Evolutionary conservation across 257 asterid species (phyloP), one percentile per base, ranked within the genome.

Genomic region (Salvia splendens): DNA sequence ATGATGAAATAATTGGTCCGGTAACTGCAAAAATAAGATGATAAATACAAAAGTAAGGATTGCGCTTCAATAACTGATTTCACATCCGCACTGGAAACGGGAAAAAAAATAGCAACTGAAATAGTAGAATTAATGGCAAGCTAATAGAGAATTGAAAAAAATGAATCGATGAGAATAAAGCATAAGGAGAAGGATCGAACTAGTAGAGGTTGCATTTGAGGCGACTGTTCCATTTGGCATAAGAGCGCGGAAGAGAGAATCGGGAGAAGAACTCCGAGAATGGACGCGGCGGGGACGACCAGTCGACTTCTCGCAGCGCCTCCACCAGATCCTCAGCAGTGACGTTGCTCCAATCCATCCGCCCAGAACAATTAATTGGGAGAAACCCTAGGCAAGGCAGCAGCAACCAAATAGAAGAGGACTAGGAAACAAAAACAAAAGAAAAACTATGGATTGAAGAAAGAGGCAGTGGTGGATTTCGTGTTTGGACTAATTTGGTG

Each of bases 261-360:
- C 90, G 75, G 67, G 98, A 86, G 78, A 90, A 86, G 89, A 90
- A 90, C 43, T 90, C 95, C 1, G 88, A 76, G 8, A 79, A 53
- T 17, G 95, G 95, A 33, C 97, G 92, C 49, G 97, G 95, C 52
- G 97, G 95, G 16, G 92, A 84, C 43, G 97, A 87, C 95, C 97
- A 87, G 74, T 90, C 97, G 28, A 90, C 97, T 75, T 90, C 97
- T n/a, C 95, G 88, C 52, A 90, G 83, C 64, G 94, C 97, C 67
- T 90, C 95, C 73, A 81, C 78, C 80, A 87, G 87, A 80, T 89
- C 98, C 77, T 86, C 96, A 30, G 95, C 74, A 12, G 95, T 89
- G 33, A 92, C 96, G 75, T 78, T 92, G 52, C 95, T 79, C 98
- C 98, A 89, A 82, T 92, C 98, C 98, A 88, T 87, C 89, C 72